Conservation (phyloP, 2,329 filamentous ascomycete species). For the Fusarium sp. region DNA sequence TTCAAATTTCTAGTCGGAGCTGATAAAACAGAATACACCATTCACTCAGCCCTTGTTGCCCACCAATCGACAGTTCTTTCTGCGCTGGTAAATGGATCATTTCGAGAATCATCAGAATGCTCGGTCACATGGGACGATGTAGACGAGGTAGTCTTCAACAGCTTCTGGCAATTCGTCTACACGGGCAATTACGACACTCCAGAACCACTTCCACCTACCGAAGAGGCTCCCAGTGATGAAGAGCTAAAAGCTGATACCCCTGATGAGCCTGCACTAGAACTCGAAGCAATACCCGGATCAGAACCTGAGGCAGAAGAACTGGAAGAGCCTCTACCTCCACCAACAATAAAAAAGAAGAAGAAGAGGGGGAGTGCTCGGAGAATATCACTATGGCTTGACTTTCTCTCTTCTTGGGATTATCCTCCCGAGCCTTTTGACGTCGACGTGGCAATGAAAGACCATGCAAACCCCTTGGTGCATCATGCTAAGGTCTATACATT, state of each 20-base stretch:
- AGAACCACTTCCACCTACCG: neutral
- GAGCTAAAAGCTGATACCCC: too few species aligned
- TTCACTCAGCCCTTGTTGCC: constrained; percentile 3
- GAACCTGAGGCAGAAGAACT: too few species aligned
- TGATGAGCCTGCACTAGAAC: too few species aligned
- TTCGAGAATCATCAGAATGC: neutral
- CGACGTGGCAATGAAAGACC: neutral
- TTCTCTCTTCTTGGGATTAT: too few species aligned
- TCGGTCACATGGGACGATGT: constrained; percentile 6
- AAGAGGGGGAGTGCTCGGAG: too few species aligned
- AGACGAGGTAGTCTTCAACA: neutral
- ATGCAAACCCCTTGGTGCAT: neutral
- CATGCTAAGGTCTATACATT: neutral
- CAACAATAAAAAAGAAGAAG: too few species aligned
- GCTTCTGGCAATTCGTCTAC: constrained; percentile 13
- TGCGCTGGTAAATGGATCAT: neutral
- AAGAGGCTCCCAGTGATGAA: neutral
- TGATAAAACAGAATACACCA: neutral
- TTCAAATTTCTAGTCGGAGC: constrained; percentile 1
- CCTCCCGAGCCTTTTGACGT: too few species aligned
- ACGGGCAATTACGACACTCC: neutral
- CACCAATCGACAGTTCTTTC: constrained; percentile 1
- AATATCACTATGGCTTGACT: too few species aligned
- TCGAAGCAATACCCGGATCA: too few species aligned
- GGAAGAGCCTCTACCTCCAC: too few species aligned